phyloP scores from a whole-genome alignment of 2,329 filamentous ascomycete genomes.

The Epichloe festucae region DNA sequence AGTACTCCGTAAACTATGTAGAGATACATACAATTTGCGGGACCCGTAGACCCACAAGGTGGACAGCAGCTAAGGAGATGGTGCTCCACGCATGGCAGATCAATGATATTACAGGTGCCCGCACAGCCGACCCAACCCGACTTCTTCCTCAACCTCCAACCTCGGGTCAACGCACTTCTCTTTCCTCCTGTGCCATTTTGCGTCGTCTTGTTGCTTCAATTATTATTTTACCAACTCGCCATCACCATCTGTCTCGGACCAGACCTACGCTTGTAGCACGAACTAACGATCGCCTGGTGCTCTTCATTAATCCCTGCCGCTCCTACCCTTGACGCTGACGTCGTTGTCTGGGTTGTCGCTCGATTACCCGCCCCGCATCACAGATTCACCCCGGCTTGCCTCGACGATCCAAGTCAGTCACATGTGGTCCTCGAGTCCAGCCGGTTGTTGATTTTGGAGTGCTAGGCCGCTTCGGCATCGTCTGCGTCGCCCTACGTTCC shows the following conservation, averaged over 20 bases:
- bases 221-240: not conserved
- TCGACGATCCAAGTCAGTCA: slow-evolving; percentile 4
- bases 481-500: not conserved
- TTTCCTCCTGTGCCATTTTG: not conserved
- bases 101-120: not conserved
- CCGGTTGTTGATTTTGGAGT: not conserved
- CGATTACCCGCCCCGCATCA: slow-evolving; percentile 1
- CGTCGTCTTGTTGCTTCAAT: not conserved
- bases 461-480: not conserved
- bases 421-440: slow-evolving; percentile 1
- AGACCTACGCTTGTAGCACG: not conserved
- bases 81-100: not conserved
- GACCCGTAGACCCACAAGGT: too few species aligned
- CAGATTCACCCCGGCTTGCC: not conserved
- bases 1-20: too few species aligned
- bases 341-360: not conserved
- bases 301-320: not conserved
- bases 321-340: not conserved
- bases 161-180: not conserved
- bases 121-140: not conserved
- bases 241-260: not conserved
- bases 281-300: not conserved
- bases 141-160: not conserved
- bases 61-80: too few species aligned
- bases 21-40: too few species aligned